A percentile compares a stretch with the other conserved stretches of the same genome.
Conservation (phyloP, 23 red algal genomes). For the Agarophyton chilense region DNA sequence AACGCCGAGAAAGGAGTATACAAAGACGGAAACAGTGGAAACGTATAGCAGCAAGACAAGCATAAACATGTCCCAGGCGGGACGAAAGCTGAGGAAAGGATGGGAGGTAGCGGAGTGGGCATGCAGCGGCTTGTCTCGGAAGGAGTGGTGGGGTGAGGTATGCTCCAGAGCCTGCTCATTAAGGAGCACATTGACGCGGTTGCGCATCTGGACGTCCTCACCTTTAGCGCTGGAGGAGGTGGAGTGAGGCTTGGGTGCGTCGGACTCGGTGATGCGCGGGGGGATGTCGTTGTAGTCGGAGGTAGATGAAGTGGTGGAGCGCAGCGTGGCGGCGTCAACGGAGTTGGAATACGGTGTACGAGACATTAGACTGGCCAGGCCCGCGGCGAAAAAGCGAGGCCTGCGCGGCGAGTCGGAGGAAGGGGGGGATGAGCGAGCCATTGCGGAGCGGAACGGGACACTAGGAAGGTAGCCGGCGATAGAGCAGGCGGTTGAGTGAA, state of each 20-base stretch:
- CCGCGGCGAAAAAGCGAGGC: not conserved
- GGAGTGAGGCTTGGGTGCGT: not conserved
- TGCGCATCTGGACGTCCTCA: not conserved
- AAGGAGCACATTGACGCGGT: not conserved
- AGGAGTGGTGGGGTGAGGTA: not conserved
- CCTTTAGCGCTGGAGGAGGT: not conserved
- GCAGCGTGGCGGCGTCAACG: not conserved
- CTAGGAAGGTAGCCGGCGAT: too few species aligned
- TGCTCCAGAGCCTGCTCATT: constrained; percentile 9
- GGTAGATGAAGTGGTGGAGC: not conserved
- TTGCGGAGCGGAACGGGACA: too few species aligned
- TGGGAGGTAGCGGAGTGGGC: not conserved
- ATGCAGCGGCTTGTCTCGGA: not conserved
- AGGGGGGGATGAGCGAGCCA: not conserved
- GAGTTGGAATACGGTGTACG: not conserved
- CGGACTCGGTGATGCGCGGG: not conserved
- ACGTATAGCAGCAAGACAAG: constrained; percentile 68
- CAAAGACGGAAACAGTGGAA: constrained; percentile 66
- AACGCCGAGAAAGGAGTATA: constrained; percentile 56
- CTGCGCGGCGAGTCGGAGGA: not conserved
- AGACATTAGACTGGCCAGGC: not conserved
- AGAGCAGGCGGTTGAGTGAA: too few species aligned
- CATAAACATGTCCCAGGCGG: constrained; percentile 61
- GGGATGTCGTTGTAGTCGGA: not conserved
- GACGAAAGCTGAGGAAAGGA: not conserved